Evolutionary conservation across 2,329 filamentous ascomycete genomes (phyloP).

Genomic region (Diaporthe aspalathi): DNA sequence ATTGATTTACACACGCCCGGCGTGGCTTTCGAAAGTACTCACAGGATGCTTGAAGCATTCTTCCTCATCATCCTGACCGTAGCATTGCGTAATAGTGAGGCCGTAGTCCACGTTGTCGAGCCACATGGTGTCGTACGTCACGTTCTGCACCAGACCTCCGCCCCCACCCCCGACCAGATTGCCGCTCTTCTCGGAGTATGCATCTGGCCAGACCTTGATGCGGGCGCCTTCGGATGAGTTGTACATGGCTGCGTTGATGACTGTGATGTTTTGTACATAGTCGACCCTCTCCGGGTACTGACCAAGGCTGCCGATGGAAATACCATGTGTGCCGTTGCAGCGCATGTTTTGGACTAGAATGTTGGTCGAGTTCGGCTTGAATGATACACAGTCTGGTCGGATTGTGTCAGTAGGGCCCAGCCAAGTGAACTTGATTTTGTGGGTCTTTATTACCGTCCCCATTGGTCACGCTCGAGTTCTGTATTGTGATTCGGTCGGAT

Average conservation of each 20-base stretch:
- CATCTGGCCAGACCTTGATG: constrained; percentile 72
- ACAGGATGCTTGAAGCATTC: constrained; percentile 67
- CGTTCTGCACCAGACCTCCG: constrained; percentile 67
- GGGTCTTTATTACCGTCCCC: constrained; percentile 59
- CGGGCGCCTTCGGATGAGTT: constrained; percentile 74
- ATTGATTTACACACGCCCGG: too few relatives aligned
- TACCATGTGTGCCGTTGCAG: constrained; percentile 78
- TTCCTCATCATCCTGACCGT: constrained; percentile 66
- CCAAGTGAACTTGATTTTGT: rapidly evolving
- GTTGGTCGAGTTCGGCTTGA: constrained; percentile 80
- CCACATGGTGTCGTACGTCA: constrained; percentile 69
- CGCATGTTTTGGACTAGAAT: constrained; percentile 74
- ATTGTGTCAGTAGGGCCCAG: neutral
- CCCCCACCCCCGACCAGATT: constrained; percentile 70
- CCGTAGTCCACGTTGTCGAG: constrained; percentile 72
- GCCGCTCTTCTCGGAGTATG: constrained; percentile 48
- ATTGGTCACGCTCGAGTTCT: constrained; percentile 73
- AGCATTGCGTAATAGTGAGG: constrained; percentile 63
- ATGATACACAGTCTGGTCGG: constrained; percentile 75
- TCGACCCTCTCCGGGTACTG: constrained; percentile 74
- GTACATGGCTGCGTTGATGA: constrained; percentile 69
- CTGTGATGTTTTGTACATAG: constrained; percentile 76
- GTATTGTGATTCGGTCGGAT: constrained; percentile 68
- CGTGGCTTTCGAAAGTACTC: rapidly evolving
- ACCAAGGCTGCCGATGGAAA: constrained; percentile 76